Base-by-base conservation (phyloP, 2,329 filamentous ascomycete genomes). In the Colletotrichum chlorophyti region DNA sequence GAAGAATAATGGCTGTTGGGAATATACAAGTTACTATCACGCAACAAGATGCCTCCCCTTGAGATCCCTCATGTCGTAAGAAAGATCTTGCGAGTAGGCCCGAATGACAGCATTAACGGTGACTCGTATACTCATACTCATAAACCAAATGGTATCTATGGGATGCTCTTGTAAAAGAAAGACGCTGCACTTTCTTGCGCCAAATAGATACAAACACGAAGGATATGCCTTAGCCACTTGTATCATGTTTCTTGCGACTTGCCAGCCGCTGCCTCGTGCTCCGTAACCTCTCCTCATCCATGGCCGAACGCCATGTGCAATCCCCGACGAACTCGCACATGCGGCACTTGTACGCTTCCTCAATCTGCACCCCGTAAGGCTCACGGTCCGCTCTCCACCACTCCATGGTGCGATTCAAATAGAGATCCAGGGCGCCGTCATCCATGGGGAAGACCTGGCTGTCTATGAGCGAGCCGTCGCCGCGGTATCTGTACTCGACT, bases 281-380 rank as follows among this genome's bases (percentile, higher is more conserved):
- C 26, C 46, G 57, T 27, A 71, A 26, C 6, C 65, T 64, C 68
- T 90, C 85, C 60, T 85, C 81, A 52, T 93, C 85, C 72, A 90
- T 88, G 10, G 80, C 79, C 65, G 83, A 79, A 32, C 93, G 80
- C 94, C 94, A 98, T 11, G 83, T 81, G 70, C 94, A 98, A 2
- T 78, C 80, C 3, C 91, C 87, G 0, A 82, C 85, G 71, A 97
- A 97, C 64, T 96, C 92, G 68, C 94, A 98, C 21, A 82, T 85
- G 17, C 86, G 78, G 70, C 94, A 98, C 72, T 97, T 98, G 74
- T 89, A 96, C 0, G 91, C 91, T 65, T 97, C 93, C 67, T 93
- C 88, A 6, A 96, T 82, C 6, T 85, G 81, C 3, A 97, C 93
- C 0, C 94, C 94, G 7, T 81, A 80, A 0, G 93, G 86, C 46